Evolutionary conservation across 257 asterid species (phyloP).

Genomic region (Henckelia pumila): DNA sequence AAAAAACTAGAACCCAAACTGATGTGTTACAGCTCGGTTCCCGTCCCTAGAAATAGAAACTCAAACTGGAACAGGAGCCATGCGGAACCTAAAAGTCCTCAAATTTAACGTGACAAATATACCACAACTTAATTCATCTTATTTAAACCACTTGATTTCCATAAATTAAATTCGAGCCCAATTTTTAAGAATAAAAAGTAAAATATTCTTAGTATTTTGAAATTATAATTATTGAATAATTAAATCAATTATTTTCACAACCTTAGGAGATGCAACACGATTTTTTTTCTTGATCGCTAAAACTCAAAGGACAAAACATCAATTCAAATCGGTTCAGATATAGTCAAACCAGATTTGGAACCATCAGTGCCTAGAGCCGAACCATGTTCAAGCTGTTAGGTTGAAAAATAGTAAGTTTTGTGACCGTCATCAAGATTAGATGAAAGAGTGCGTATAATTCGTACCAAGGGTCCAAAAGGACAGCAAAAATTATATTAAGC

Average conservation of each 20-base stretch:
- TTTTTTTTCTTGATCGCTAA: too few relatives aligned
- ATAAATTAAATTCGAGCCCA: too few relatives aligned
- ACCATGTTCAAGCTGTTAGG: background rate
- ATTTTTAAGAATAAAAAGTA: background rate
- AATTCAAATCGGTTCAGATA: background rate
- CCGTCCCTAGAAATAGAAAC: background rate
- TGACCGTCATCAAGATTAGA: background rate
- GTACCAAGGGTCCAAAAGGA: slow-evolving; percentile 15
- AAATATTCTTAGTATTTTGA: background rate
- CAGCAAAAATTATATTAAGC: slow-evolving; percentile 10
- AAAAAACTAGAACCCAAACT: background rate
- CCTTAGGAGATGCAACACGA: background rate
- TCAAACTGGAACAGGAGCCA: background rate
- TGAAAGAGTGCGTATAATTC: background rate
- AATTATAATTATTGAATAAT: background rate
- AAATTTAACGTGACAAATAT: too few relatives aligned
- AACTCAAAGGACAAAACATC: too few relatives aligned
- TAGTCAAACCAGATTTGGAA: too few relatives aligned
- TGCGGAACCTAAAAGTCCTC: background rate
- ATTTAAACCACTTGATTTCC: background rate
- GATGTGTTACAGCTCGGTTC: background rate
- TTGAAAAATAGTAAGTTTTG: background rate
- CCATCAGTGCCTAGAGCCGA: background rate
- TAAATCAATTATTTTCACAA: background rate
- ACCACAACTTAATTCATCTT: background rate